Conservation (phyloP, 2,329 filamentous ascomycete genomes). For the Phaeosphaeria sp. region DNA sequence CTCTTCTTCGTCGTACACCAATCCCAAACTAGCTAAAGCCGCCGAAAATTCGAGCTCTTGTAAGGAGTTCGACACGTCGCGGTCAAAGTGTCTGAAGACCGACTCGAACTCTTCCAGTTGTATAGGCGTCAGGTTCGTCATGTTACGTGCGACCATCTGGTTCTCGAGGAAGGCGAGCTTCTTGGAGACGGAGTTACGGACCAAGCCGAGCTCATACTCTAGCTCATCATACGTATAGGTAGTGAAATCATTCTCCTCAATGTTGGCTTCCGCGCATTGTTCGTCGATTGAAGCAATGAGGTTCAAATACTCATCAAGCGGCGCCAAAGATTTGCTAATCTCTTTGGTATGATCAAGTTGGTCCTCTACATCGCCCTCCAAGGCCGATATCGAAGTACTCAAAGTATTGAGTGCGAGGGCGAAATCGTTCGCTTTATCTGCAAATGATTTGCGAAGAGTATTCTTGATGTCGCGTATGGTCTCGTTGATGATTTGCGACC, state of each 20-base stretch:
- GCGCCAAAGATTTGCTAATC: conserved; percentile 83
- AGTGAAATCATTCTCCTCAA: conserved; percentile 99
- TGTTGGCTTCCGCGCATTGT: conserved; percentile 94
- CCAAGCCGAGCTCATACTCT: conserved; percentile 88
- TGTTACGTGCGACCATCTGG: conserved; percentile 96
- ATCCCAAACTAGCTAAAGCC: conserved; percentile 88
- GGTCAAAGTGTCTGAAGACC: conserved; percentile 97
- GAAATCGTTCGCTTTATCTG: conserved; percentile 98
- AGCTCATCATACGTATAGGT: conserved; percentile 98
- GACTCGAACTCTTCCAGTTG: conserved; percentile 98
- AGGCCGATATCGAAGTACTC: conserved; percentile 91
- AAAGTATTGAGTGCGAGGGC: conserved; percentile 93
- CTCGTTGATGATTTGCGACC: conserved; percentile 95
- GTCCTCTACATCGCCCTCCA: conserved; percentile 96
- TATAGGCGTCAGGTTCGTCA: conserved; percentile 98
- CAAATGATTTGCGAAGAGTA: conserved; percentile 86
- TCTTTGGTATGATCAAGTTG: conserved; percentile 86
- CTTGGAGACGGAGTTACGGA: conserved; percentile 91
- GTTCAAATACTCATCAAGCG: conserved; percentile 88
- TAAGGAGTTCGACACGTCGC: conserved; percentile 86
- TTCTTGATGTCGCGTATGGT: conserved; percentile 99
- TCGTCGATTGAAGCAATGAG: conserved; percentile 85
- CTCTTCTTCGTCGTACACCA: conserved; percentile 96
- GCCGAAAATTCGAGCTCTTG: conserved; percentile 96
- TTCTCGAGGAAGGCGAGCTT: conserved; percentile 97